phyloP scores from a whole-genome alignment of 164 flowering plant species.

The Stephania yunnanensis region DNA sequence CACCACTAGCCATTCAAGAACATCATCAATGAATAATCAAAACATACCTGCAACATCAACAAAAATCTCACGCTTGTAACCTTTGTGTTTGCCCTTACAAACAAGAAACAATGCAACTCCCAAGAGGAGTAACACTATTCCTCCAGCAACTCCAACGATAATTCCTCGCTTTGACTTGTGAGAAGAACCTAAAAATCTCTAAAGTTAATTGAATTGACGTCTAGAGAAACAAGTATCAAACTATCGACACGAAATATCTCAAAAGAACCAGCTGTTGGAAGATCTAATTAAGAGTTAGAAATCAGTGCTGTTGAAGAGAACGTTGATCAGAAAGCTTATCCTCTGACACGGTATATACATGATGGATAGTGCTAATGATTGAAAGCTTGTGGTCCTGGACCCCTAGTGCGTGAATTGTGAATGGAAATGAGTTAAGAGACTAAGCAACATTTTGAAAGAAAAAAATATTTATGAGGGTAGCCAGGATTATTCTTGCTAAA shows the following conservation, averaged over 20 bases:
- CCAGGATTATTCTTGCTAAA: background rate
- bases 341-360: background rate
- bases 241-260: background rate
- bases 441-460: no score
- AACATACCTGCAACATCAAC: slow-evolving; percentile 91
- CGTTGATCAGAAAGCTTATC: background rate
- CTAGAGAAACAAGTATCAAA: no score
- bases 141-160: slow-evolving; percentile 59
- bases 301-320: background rate
- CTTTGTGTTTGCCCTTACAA: slow-evolving; percentile 51
- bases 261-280: background rate
- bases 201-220: background rate
- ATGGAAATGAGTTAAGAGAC: background rate
- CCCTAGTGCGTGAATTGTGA: background rate
- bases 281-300: background rate
- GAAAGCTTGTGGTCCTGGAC: no score
- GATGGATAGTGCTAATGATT: background rate
- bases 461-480: no score
- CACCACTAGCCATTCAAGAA: background rate
- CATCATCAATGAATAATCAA: background rate
- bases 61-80: slow-evolving; percentile 65
- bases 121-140: slow-evolving; percentile 35
- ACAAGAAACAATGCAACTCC: slow-evolving; percentile 37
- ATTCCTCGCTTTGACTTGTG: slow-evolving; percentile 51
- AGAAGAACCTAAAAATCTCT: slow-evolving; percentile 37